Percentiles rank a stretch among this genome's conserved stretches.
Evolutionary conservation across 768 basidiomycete species (phyloP).

Genomic region (Mycena metata): DNA sequence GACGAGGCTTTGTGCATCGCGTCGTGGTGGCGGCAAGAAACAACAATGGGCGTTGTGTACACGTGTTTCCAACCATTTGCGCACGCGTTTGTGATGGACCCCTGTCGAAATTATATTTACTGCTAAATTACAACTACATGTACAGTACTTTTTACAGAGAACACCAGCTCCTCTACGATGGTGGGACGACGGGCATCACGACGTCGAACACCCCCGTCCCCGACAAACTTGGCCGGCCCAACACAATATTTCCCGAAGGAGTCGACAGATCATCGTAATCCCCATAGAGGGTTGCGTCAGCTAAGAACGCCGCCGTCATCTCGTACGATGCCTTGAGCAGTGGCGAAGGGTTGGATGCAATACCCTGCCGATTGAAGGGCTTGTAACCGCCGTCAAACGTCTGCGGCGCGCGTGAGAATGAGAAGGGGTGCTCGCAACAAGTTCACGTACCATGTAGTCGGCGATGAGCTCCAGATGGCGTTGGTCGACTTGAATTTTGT

Average conservation of each 20-base stretch:
- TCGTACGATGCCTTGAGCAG: conserved; percentile 98
- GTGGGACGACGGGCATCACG: conserved; percentile 59
- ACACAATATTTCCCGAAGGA: conserved; percentile 92
- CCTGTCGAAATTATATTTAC: background rate
- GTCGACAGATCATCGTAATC: conserved; percentile 95
- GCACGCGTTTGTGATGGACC: background rate
- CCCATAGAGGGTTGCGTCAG: conserved; percentile 93
- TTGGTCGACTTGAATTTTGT: conserved; percentile 95
- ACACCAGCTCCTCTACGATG: background rate
- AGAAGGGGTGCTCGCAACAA: background rate
- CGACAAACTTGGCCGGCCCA: conserved; percentile 88
- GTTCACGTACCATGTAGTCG: conserved; percentile 92
- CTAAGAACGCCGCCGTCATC: conserved; percentile 93
- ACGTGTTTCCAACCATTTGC: background rate
- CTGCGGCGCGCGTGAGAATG: conserved; percentile 56
- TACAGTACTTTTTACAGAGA: conserved; percentile 27
- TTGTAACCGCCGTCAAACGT: conserved; percentile 98
- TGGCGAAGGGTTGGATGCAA: conserved; percentile 93
- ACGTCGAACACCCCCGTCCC: conserved; percentile 98
- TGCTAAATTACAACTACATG: conserved; percentile 17
- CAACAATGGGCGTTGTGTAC: too few relatives aligned
- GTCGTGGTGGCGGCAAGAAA: conserved; percentile 7
- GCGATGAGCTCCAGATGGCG: conserved; percentile 97
- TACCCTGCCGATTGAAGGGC: conserved; percentile 97
- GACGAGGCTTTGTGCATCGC: conserved; percentile 35